Percentiles rank a stretch among this genome's conserved stretches.
These are phyloP conservation scores for Aspergillus arachidicola DNA, from an alignment of 2,329 filamentous ascomycete genomes.

Conservation along the genomic window DNA sequence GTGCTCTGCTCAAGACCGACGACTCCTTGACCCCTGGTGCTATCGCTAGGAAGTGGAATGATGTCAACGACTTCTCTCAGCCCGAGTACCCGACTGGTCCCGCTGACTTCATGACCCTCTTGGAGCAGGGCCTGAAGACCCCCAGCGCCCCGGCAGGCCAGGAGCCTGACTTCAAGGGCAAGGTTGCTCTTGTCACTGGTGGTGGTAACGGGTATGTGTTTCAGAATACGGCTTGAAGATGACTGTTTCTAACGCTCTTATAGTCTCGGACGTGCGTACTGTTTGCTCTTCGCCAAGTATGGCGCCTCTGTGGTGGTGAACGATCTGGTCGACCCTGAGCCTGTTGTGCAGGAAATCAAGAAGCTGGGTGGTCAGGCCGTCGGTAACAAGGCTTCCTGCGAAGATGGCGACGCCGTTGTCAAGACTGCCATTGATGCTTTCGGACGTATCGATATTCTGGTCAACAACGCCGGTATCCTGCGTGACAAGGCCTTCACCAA, in stretches of 20 bases:
- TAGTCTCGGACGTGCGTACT: constrained; percentile 87
- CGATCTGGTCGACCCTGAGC: constrained; percentile 89
- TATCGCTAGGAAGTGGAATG: constrained; percentile 84
- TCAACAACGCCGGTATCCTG: constrained; percentile 98
- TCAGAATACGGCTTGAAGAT: neutral
- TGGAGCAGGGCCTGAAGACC: constrained; percentile 81
- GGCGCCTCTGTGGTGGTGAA: constrained; percentile 91
- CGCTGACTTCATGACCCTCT: constrained; percentile 82
- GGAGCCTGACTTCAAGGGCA: constrained; percentile 78
- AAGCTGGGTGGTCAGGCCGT: constrained; percentile 85
- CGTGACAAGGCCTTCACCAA: constrained; percentile 97
- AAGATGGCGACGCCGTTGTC: constrained; percentile 88
- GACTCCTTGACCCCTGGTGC: constrained; percentile 84
- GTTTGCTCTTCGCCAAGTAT: constrained; percentile 80
- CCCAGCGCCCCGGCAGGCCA: constrained; percentile 71
- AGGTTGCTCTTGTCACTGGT: constrained; percentile 84
- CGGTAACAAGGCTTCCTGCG: constrained; percentile 89
- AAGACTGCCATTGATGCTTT: constrained; percentile 92
- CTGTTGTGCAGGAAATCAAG: constrained; percentile 89
- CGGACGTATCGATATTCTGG: constrained; percentile 88
- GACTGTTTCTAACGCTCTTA: constrained; percentile 21
- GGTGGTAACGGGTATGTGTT: constrained; percentile 71
- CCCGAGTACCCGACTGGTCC: constrained; percentile 81
- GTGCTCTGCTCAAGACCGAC: constrained; percentile 87
- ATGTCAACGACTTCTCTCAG: constrained; percentile 82